Evolutionary conservation across 75 land plant species (phyloP), one percentile per base, ranked within the genome.

Genomic region (Selaginella tamariscina): DNA sequence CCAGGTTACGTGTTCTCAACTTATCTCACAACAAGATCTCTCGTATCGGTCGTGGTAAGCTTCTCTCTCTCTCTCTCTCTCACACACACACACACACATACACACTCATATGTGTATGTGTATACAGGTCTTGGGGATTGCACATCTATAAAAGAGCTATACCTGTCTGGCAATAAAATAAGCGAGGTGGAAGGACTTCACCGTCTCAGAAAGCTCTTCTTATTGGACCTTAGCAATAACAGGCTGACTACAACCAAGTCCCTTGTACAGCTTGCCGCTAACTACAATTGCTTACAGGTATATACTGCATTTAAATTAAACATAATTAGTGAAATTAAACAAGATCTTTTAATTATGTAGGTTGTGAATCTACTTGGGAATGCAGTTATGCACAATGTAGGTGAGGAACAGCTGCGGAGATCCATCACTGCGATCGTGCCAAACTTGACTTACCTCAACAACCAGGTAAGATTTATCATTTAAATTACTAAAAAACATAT

Each of bases 141-240:
- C 21, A 59, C 62, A 5, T 59, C 62, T 5, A 9, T 59, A 26
- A 5, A n/a, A 59, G 62, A 59, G 26, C 62, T 59, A 2, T 59
- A 59, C 62, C 62, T 59, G 18, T 21, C 62, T n/a, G 62, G 62
- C 21, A 59, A 59, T 23, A 59, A 26, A 59, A 59, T 59, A 5
- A 59, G 62, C 62, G 62, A 59, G 21, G 62, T 59, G 18, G 62
- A 59, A n/a, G 62, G 62, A 8, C 62, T 59, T 9, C 62, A 59
- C 62, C 21, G 62, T 5, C 26, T 59, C 9, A 59, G 62, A 21
- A 59, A 59, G 62, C 62, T 59, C 27, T 27, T 23, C 27, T 23
- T 59, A 21, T 9, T 59, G 18, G 62, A 59, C 23, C 26, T 59
- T 5, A 59, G 62, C 62, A 23, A 59, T 23, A 59, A 59, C 26